Base-by-base conservation (phyloP, 208 protist species). In the Naegleria gruberi region DNA sequence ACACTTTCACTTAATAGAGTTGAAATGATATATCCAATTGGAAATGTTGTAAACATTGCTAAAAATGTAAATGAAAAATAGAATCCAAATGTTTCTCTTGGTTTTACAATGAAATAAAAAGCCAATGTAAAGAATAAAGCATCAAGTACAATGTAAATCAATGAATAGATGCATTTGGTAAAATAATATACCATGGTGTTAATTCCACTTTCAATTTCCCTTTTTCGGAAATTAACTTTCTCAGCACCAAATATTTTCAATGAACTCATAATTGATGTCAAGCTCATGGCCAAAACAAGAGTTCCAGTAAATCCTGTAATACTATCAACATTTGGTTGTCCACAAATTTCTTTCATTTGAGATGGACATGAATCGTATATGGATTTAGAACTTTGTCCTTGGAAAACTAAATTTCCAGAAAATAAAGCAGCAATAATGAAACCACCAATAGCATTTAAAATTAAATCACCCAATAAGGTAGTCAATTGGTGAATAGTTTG, bases 201-300 rank as follows among this genome's bases (percentile, higher is more conserved):
- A 1, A 65, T 23, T 30, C 74, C 74, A 82, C 74, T 82, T 42
- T 82, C 26, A 82, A 10, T 34, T 55, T 87, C 82, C 37, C 44
- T 87, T 2, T 40, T 51, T n/a, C n/a, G n/a, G 26, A 87, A 87
- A 51, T 45, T 40, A 0, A 37, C 44, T 23, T 87, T 46, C 43
- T 87, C 82, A 10, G 47, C 55, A 55, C 82, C 82, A 87, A 87
- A 87, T 51, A 40, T 51, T 87, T 23, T 45, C 41, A 87, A 40
- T 19, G 43, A 46, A 15, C 43, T 23, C 82, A 87, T 87, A 2
- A 43, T 6, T 1, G 26, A 8, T 15, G 43, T 43, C 30, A 87
- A 55, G 3, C 19, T 7, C 1, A 87, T 51, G 6, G 43, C 41
- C 0, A 47, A 51, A 12, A 55, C 30, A 2, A 51, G 7, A 15